phyloP scores from a whole-genome alignment of 345 rosid genomes.

The Aquilaria malaccensis region DNA sequence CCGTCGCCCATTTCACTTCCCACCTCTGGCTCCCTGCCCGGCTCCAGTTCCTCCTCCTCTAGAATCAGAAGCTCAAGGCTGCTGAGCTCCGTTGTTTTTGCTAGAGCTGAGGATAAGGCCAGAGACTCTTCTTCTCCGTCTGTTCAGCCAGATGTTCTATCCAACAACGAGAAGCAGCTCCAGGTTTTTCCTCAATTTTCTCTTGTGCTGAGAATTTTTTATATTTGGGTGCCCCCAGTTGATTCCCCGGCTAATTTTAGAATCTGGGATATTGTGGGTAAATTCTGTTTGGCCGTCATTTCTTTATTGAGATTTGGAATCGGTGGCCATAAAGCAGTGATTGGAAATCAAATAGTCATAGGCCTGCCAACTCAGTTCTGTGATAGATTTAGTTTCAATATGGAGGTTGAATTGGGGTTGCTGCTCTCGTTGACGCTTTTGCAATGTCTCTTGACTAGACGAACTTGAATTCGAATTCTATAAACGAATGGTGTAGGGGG shows the following conservation, averaged over 20 bases:
- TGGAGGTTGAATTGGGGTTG: too few species aligned
- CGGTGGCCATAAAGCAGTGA: too few species aligned
- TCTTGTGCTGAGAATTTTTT: slow-evolving; percentile 5
- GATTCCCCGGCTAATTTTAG: slow-evolving; percentile 8
- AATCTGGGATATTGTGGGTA: slow-evolving; percentile 6
- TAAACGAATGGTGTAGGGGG: too few species aligned
- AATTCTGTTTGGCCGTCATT: background rate
- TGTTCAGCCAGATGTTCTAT: slow-evolving; percentile 21
- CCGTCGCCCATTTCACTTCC: slow-evolving; percentile 16
- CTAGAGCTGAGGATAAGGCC: slow-evolving; percentile 75
- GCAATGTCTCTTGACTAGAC: too few species aligned
- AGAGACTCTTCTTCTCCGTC: slow-evolving; percentile 25
- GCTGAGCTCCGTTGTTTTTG: slow-evolving; percentile 35
- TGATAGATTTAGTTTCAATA: too few species aligned
- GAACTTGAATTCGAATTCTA: too few species aligned
- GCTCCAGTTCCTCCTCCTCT: slow-evolving; percentile 24
- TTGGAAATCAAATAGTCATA: too few species aligned
- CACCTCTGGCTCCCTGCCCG: slow-evolving; percentile 20
- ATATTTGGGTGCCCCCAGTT: slow-evolving; percentile 12
- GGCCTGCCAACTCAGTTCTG: too few species aligned
- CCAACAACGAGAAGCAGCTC: slow-evolving; percentile 33
- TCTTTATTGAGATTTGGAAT: background rate
- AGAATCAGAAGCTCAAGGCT: slow-evolving; percentile 39
- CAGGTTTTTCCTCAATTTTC: slow-evolving; percentile 35
- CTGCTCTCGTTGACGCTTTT: too few species aligned